A percentile compares a stretch with the other conserved stretches of the same genome.
Evolutionary conservation across 495 filamentous ascomycete genomes (phyloP).

Genomic region (Penicillium soppii): DNA sequence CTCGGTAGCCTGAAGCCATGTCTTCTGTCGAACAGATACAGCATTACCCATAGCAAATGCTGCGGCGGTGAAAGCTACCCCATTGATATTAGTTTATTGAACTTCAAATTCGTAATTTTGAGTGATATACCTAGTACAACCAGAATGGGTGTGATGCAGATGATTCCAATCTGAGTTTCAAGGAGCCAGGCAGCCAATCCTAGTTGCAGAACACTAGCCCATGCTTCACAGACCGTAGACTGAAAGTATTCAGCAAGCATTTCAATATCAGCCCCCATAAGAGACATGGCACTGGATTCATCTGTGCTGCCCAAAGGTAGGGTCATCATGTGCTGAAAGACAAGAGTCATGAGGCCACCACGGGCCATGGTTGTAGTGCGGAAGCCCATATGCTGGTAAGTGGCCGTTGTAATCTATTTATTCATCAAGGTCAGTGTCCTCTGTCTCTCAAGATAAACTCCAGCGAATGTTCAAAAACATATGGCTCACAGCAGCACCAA

Average conservation of each 20-base stretch:
- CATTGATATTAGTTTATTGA: neutral
- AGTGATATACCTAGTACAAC: conserved; percentile 41
- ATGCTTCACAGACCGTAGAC: conserved; percentile 46
- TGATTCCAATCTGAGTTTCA: conserved; percentile 48
- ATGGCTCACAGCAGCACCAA: conserved; percentile 49
- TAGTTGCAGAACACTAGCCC: conserved; percentile 55
- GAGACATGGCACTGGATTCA: conserved; percentile 49
- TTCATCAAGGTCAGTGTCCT: neutral
- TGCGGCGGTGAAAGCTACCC: neutral
- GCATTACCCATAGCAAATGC: conserved; percentile 43
- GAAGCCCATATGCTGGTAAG: conserved; percentile 52
- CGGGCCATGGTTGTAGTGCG: conserved; percentile 52
- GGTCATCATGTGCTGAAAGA: conserved; percentile 44
- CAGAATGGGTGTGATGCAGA: conserved; percentile 46
- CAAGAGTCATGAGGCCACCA: conserved; percentile 48
- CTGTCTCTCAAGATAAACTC: neutral
- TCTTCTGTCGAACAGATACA: conserved; percentile 41
- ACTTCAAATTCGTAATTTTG: neutral
- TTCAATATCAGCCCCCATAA: conserved; percentile 59
- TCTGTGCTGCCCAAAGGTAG: conserved; percentile 29
- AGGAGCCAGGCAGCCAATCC: conserved; percentile 54
- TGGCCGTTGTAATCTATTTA: conserved; percentile 33
- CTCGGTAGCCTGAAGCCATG: conserved; percentile 54
- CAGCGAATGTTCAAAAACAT: neutral
- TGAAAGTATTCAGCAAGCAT: conserved; percentile 41